Conservation (phyloP, 495 filamentous ascomycete genomes). For the Tuber umbilicatum region DNA sequence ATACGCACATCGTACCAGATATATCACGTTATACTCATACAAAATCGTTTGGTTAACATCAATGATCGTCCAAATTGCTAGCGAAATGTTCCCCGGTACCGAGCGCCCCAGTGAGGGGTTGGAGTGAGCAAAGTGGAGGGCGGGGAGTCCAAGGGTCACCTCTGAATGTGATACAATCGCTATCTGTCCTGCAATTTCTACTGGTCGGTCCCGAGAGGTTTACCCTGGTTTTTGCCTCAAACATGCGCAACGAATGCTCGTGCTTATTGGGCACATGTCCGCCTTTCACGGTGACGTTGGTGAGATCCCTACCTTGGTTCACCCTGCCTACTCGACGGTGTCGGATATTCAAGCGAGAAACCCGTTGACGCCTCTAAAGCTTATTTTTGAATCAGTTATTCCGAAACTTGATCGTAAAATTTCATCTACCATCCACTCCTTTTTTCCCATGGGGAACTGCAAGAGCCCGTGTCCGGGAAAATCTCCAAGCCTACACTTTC, state of each 20-base stretch:
- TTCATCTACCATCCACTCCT: neutral
- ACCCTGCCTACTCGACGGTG: neutral
- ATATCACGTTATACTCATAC: neutral
- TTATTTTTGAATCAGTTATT: constrained; percentile 25
- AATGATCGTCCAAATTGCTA: neutral
- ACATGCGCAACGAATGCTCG: neutral
- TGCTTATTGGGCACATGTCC: neutral
- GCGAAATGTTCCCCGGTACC: too few relatives aligned
- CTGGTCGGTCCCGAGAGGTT: neutral
- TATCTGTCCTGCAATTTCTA: neutral
- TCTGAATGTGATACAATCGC: neutral
- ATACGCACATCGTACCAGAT: neutral
- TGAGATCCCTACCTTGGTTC: neutral
- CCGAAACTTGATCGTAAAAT: constrained; percentile 14
- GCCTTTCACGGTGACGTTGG: neutral
- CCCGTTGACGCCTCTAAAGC: constrained; percentile 13
- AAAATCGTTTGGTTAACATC: neutral
- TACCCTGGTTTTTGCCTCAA: neutral
- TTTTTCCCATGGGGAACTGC: neutral
- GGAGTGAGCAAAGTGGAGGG: neutral
- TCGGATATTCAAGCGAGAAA: constrained; percentile 17
- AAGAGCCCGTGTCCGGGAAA: neutral
- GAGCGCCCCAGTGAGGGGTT: neutral
- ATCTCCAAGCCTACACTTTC: neutral
- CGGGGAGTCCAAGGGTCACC: neutral